A percentile compares a stretch with the other conserved stretches of the same genome.
phyloP scores from a whole-genome alignment of 2,329 filamentous ascomycete genomes.

The Colletotrichum tofieldiae region DNA sequence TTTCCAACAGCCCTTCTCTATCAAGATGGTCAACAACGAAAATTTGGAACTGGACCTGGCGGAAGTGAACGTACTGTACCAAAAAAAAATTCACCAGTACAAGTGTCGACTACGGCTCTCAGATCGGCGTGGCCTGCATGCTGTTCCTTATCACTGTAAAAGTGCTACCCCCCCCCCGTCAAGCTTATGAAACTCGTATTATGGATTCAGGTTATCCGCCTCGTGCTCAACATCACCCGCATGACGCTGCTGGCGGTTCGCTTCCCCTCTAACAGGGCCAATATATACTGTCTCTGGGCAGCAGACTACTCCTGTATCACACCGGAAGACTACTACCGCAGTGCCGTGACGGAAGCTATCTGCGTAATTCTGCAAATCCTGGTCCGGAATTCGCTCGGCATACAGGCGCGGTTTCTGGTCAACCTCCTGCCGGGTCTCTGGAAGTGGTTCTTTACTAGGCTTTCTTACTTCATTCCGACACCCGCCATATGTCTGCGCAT shows the following conservation, averaged over 20 bases:
- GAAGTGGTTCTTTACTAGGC: constrained; percentile 50
- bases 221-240: constrained; percentile 74
- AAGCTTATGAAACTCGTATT: constrained; percentile 78
- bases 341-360: constrained; percentile 58
- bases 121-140: constrained; percentile 78
- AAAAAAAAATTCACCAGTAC: constrained; percentile 52
- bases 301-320: constrained; percentile 68
- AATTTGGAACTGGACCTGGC: constrained; percentile 52
- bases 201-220: constrained; percentile 74
- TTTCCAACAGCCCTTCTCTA: constrained; percentile 54
- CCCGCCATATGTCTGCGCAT: constrained; percentile 51
- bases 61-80: constrained; percentile 52
- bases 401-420: constrained; percentile 70
- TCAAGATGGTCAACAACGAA: constrained; percentile 52
- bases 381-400: constrained; percentile 63
- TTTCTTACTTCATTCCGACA: constrained; percentile 55
- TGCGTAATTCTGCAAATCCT: constrained; percentile 62
- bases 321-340: constrained; percentile 52
- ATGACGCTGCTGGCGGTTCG: constrained; percentile 71
- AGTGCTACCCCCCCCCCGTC: constrained; percentile 70
- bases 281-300: constrained; percentile 74
- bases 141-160: constrained; percentile 75
- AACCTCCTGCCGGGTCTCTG: constrained; percentile 60
- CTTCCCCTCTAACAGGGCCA: constrained; percentile 72
- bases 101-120: constrained; percentile 77